A percentile compares a stretch with the other conserved stretches of the same genome.
These are phyloP conservation scores for Eremochloa ophiuroides DNA, from an alignment of 176 grass and related monocot species.

Conservation along the genomic window DNA sequence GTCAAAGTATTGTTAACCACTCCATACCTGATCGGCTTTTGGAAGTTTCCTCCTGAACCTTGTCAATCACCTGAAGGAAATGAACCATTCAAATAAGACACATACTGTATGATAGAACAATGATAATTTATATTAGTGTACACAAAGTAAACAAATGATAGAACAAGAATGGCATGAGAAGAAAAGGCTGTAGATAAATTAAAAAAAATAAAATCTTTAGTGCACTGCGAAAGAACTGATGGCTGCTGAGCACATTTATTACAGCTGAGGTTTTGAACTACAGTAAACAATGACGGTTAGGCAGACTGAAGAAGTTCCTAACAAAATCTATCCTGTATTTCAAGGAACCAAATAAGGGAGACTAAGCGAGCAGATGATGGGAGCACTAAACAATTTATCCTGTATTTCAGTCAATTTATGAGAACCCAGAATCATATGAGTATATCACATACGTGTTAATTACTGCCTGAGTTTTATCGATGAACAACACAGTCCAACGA, in stretches of 20 bases:
- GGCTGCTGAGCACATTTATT: neutral
- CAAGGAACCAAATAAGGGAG: neutral
- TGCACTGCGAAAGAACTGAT: neutral
- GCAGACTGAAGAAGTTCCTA: neutral
- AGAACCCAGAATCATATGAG: neutral
- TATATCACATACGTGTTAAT: neutral
- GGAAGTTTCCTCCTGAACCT: conserved; percentile 98
- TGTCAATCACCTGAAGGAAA: conserved; percentile 79
- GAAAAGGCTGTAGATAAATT: neutral
- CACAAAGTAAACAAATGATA: neutral
- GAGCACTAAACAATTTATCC: neutral
- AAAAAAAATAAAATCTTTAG: neutral
- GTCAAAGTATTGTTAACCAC: neutral
- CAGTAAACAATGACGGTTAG: neutral
- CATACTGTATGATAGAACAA: neutral
- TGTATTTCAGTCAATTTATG: neutral
- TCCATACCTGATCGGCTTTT: conserved; percentile 83
- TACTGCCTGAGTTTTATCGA: neutral
- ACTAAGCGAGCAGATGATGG: neutral
- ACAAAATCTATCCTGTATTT: conserved; percentile 8
- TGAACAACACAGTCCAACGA: neutral
- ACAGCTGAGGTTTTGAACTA: neutral
- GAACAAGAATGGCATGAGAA: neutral
- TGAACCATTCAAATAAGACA: conserved; percentile 7
- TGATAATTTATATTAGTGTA: neutral